Evolutionary conservation across 306 rosid genomes (phyloP), one percentile per base, ranked within the genome.

Genomic region (Fagus crenata): DNA sequence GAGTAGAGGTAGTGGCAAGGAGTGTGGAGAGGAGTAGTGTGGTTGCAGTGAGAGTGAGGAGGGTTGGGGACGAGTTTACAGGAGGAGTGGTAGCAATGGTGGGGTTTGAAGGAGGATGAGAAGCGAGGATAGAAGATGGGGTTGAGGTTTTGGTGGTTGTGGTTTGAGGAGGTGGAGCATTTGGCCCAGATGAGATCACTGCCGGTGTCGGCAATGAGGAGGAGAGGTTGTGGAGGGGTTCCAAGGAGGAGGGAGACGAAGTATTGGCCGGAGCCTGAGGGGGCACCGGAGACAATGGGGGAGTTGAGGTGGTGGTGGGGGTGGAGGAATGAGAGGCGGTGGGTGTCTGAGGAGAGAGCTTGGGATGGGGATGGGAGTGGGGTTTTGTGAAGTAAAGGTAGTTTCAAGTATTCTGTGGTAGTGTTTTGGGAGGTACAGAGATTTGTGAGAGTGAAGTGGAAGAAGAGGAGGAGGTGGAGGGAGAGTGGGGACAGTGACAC

Each of bases 161-260:
- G 84, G 84, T 80, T 76, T 31, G 22, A 42, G 70, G 92, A 86
- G 76, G 93, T 84, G 76, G 96, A 89, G 92, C 96, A 92, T 6
- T 87, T 81, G 14, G 86, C 89, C 97, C 97, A 92, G 3, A 92
- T 80, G 6, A 92, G 92, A 64, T 92, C 97, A 80, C 91, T 83
- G 59, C 92, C 97, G 6, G 96, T 92, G 67, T 92, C 96, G 39
- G 83, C 93, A 49, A 92, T 90, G 15, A 92, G 91, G 35, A 83
- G 85, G 73, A 92, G 90, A 74, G 78, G 80, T 55, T 92, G 96
- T 2, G 93, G 93, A 1, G 97, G 97, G 0, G 90, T 65, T 1
- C 97, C 93, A 13, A 92, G 53, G 43, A 76, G 89, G 81, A 92
- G 86, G 53, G 84, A 80, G 22, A 80, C 92, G 69, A 92, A 92